Conservation (phyloP, 768 basidiomycete genomes). For the Boletus tylopilopsis region DNA sequence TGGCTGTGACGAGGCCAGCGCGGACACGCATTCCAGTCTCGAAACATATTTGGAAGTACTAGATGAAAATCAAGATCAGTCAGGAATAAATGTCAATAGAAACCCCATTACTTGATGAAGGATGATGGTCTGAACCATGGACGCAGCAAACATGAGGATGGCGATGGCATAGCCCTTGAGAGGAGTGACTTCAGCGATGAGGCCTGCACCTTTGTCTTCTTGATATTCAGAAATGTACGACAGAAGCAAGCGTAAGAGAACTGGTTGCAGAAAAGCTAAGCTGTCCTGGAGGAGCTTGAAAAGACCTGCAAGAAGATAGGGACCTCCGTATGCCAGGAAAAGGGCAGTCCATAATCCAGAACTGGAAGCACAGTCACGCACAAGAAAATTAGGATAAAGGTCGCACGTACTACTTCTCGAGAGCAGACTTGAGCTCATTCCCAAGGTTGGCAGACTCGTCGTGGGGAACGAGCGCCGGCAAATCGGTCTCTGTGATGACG, state of each 20-base stretch:
- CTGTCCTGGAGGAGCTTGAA: slow-evolving; percentile 80
- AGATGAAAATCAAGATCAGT: neutral
- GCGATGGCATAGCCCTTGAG: slow-evolving; percentile 77
- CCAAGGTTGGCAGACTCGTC: slow-evolving; percentile 75
- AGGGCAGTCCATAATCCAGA: slow-evolving; percentile 71
- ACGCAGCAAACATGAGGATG: slow-evolving; percentile 72
- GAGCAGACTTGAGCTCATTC: slow-evolving; percentile 51
- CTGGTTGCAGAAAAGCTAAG: slow-evolving; percentile 83
- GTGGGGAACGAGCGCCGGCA: slow-evolving; percentile 63
- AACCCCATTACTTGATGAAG: slow-evolving; percentile 63
- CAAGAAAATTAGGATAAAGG: neutral
- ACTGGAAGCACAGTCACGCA: slow-evolving; percentile 29
- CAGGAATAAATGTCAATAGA: neutral
- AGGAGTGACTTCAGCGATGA: slow-evolving; percentile 29
- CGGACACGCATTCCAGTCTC: slow-evolving; percentile 93
- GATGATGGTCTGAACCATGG: slow-evolving; percentile 73
- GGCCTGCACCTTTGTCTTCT: slow-evolving; percentile 33
- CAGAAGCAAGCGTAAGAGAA: slow-evolving; percentile 75
- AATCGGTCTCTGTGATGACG: slow-evolving; percentile 81
- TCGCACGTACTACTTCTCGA: slow-evolving; percentile 59
- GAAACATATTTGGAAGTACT: slow-evolving; percentile 85
- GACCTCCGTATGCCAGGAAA: slow-evolving; percentile 72
- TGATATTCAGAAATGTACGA: slow-evolving; percentile 81
- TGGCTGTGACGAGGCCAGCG: slow-evolving; percentile 78
- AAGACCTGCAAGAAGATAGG: slow-evolving; percentile 56